Base-by-base conservation (phyloP, 805 yeast species). In the Kregervanrija pseudodelftensis region DNA sequence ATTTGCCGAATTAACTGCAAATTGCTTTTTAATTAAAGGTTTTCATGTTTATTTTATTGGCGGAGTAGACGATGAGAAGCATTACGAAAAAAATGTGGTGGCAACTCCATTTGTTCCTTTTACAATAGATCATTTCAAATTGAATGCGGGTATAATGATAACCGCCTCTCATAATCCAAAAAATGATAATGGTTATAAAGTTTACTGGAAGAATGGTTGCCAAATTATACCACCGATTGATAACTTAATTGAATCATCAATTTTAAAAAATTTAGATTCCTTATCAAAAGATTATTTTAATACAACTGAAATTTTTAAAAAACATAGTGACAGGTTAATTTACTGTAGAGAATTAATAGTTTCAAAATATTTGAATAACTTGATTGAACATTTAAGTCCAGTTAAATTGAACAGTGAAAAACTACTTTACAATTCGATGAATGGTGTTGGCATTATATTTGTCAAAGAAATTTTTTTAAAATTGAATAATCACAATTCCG, bases 141-240 rank as follows among this genome's bases (percentile, higher is more conserved):
- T 95, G 0, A 69, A 82, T 0, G 86, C 81, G 41, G 99, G 98
- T 16, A 84, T 91, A 1, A 90, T 90, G 96, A 77, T 90, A 30
- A 88, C 96, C 0, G 95, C 96, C 1, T 84, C 93, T 42, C 95
- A 86, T 58, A 85, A 85, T 58, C 91, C 93, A 1, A 84, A 84
- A 32, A 68, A 76, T 60, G 96, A 89, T 59, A 90, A 90, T 58
- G 98, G 98, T 0, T 91, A 87, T 66, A 91, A 91, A 59, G 98
- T 91, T 1, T 91, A 93, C 67, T 88, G 93, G 79, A 68, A 73
- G 9, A 91, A 91, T 59, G 98, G 96, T 4, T 91, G 97, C 62
- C 98, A 93, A 62, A 93, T 91, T 50, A 87, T 91, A 39, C 90
- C 96, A 2, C 98, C 99, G 0, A 88, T 82, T 57, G 98, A 93